phyloP scores from a whole-genome alignment of 1,284 basidiomycete genomes.

The Sporisorium scitamineum region DNA sequence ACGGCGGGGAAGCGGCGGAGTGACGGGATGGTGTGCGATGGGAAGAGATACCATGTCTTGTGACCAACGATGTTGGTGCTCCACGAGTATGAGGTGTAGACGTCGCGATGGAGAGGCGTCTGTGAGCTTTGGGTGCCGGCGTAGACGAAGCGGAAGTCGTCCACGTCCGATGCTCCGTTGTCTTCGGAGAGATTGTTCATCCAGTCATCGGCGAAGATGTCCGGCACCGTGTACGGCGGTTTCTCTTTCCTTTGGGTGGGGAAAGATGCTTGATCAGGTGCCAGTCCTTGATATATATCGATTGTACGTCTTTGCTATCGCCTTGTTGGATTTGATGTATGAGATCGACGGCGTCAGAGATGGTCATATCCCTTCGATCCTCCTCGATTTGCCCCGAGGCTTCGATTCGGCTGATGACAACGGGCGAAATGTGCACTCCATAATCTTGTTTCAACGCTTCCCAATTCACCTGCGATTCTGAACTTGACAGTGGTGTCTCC shows the following conservation, averaged over 20 bases:
- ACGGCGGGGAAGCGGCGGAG: conserved; percentile 65
- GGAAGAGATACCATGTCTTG: conserved; percentile 74
- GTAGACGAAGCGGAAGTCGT: conserved; percentile 72
- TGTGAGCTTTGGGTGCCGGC: conserved; percentile 49
- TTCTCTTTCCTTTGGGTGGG: neutral
- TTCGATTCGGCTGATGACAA: conserved; percentile 20
- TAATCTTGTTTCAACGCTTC: conserved; percentile 22
- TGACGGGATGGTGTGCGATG: conserved; percentile 69
- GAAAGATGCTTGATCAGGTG: conserved; percentile 71
- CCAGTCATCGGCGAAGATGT: conserved; percentile 73
- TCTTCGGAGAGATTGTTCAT: conserved; percentile 57
- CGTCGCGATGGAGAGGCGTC: conserved; percentile 62
- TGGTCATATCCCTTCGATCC: conserved; percentile 37
- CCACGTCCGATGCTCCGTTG: conserved; percentile 8
- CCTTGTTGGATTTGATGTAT: conserved; percentile 7
- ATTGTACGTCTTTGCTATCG: conserved; percentile 17
- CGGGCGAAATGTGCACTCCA: conserved; percentile 44
- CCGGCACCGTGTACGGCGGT: conserved; percentile 71
- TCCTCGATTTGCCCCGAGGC: conserved; percentile 4
- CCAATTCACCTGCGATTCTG: conserved; percentile 26
- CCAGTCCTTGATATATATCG: conserved; percentile 75
- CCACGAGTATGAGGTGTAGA: conserved; percentile 74
- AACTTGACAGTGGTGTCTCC: neutral
- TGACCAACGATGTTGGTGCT: conserved; percentile 73
- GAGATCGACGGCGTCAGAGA: conserved; percentile 35